A percentile compares a stretch with the other conserved stretches of the same genome.
Evolutionary conservation across 345 rosid genomes (phyloP).

Genomic region (Orychophragmus violaceus): DNA sequence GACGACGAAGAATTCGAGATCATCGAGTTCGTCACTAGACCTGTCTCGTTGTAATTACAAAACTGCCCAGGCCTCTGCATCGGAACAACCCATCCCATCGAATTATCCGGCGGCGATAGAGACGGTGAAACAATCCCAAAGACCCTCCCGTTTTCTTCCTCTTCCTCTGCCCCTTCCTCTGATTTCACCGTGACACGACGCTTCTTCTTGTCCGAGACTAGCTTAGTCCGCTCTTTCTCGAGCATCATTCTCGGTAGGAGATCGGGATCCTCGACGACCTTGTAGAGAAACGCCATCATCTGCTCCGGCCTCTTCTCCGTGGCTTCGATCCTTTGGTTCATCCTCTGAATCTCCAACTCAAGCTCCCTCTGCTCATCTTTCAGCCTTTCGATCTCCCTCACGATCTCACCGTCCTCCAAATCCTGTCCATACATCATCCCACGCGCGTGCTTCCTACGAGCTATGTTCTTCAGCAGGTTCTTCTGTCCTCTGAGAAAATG

Average conservation of each 20-base stretch:
- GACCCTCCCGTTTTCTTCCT: slow-evolving; percentile 41
- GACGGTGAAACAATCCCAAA: slow-evolving; percentile 40
- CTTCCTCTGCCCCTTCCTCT: slow-evolving; percentile 36
- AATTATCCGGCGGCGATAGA: slow-evolving; percentile 34
- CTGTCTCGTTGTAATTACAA: slow-evolving; percentile 9
- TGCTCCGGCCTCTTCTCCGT: slow-evolving; percentile 87
- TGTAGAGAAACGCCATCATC: slow-evolving; percentile 81
- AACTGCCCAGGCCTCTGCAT: slow-evolving; percentile 5
- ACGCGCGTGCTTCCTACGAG: slow-evolving; percentile 60
- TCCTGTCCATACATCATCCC: slow-evolving; percentile 30
- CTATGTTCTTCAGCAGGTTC: slow-evolving; percentile 68
- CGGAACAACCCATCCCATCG: slow-evolving; percentile 29
- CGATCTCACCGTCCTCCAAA: slow-evolving; percentile 59
- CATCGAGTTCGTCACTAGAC: not conserved
- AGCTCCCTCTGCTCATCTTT: slow-evolving; percentile 63
- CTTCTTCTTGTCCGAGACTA: slow-evolving; percentile 39
- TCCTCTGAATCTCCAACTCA: slow-evolving; percentile 56
- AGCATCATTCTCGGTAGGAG: slow-evolving; percentile 62
- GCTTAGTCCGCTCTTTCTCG: slow-evolving; percentile 41
- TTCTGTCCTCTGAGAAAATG: slow-evolving; percentile 78
- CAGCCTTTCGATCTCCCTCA: slow-evolving; percentile 61
- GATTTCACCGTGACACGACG: slow-evolving; percentile 48
- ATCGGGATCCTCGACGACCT: slow-evolving; percentile 78
- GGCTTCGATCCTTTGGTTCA: slow-evolving; percentile 65
- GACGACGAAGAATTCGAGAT: slow-evolving; percentile 2